Base-by-base conservation (phyloP, 176 grass and related monocot species). In the Phyllostachys edulis region DNA sequence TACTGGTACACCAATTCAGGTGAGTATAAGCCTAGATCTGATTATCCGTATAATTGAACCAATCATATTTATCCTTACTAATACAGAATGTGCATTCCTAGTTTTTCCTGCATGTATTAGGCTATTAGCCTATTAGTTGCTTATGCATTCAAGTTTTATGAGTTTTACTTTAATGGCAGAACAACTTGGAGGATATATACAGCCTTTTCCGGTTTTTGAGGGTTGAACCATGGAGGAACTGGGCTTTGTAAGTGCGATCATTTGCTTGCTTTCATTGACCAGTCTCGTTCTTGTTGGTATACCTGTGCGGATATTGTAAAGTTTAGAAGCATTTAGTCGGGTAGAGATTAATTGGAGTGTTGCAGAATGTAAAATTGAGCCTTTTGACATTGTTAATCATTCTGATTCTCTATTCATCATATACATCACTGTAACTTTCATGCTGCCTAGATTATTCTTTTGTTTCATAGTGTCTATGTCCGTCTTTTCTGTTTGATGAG, bases 1-100 rank as follows among this genome's bases (percentile, higher is more conserved):
- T 54, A 91, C 96, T 83, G 96, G 96, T 54, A 98, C 96, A 69
- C 96, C 96, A 78, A 93, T 98, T 92, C 96, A 98, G 92, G 94
- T 92, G 76, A 88, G 66, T 56, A 54, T 67, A 65, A 80, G 63
- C 55, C 40, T 24, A 81, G 37, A 51, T 84, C 37, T 77, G n/a
- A 61, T 14, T 2, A 41, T 70, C 17, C 7, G 38, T 65, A 11
- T 85, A 34, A 56, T 26, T 81, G 57, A 89, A 80, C 20, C 21
- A 21, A 63, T 63, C 51, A 32, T 61, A 26, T 9, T 69, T 76
- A 68, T 41, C 42, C 68, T 32, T 71, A 2, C 8, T 76, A 32
- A 52, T 70, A 6, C 18, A 76, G 32, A 77, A 44, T 57, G 36
- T 64, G 6, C 46, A 61, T 14, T 76, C 69, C 44, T 84, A 77